Percentiles rank a stretch among this genome's conserved stretches.
phyloP scores from a whole-genome alignment of 805 yeast species.

The Kurtzmaniella cleridarum region DNA sequence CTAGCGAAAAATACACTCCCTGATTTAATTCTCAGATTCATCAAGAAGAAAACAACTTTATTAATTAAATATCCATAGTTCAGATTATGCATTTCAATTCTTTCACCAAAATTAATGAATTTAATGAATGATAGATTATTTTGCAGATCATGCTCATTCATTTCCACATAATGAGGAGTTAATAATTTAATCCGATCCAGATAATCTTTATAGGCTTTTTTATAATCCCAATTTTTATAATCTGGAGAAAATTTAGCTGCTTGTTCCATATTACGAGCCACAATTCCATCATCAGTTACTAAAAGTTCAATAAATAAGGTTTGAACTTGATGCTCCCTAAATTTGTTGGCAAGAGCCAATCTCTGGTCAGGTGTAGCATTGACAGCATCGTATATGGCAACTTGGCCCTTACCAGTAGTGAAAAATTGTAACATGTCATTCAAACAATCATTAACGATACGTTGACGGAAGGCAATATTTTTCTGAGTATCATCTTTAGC shows the following conservation, averaged over 20 bases:
- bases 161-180: conserved; percentile 66
- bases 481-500: conserved; percentile 14
- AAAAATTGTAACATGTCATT: conserved; percentile 68
- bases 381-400: conserved; percentile 94
- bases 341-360: conserved; percentile 46
- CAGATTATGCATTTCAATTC: conserved; percentile 72
- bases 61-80: conserved; percentile 85
- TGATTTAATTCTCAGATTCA: conserved; percentile 81
- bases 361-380: conserved; percentile 76
- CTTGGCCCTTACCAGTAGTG: conserved; percentile 77
- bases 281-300: conserved; percentile 64
- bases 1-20: conserved; percentile 94
- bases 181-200: conserved; percentile 63
- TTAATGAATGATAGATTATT: conserved; percentile 63
- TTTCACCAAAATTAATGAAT: conserved; percentile 85
- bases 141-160: conserved; percentile 47
- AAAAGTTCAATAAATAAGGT: conserved; percentile 84
- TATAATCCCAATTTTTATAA: conserved; percentile 69
- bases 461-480: conserved; percentile 49
- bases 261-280: conserved; percentile 65
- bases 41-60: conserved; percentile 84
- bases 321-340: conserved; percentile 59
- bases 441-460: conserved; percentile 58
- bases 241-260: conserved; percentile 89
- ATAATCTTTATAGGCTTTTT: conserved; percentile 73